Conservation (phyloP, 2,329 filamentous ascomycete genomes). For the Biscogniauxia sp. region DNA sequence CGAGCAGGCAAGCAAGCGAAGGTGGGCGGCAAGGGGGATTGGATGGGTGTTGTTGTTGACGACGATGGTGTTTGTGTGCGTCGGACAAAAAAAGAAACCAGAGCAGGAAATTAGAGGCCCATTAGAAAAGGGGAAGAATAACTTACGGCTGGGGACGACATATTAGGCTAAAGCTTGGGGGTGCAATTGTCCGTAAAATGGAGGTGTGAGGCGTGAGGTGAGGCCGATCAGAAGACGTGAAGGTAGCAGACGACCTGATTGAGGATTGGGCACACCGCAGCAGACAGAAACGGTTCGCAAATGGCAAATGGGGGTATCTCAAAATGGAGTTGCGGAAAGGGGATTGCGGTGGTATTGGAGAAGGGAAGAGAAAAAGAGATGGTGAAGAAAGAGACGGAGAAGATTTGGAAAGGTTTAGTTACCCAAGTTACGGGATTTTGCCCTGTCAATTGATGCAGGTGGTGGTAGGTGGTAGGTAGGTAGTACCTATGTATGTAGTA, state of each 20-base stretch:
- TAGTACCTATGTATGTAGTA: not conserved
- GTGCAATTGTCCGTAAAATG: not conserved
- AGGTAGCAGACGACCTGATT: conserved; percentile 12
- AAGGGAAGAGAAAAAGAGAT: conserved; percentile 17
- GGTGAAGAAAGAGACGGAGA: conserved; percentile 20
- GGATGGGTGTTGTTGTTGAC: conserved; percentile 7
- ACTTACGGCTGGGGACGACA: conserved; percentile 37
- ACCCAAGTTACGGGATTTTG: not conserved
- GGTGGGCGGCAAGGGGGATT: not conserved
- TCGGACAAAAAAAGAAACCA: conserved; percentile 10
- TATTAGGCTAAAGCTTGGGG: conserved; percentile 30
- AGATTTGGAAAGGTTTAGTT: conserved; percentile 18
- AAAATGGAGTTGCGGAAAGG: conserved; percentile 20
- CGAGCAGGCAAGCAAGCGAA: not conserved
- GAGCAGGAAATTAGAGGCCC: conserved; percentile 9
- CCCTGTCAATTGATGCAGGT: too few species aligned
- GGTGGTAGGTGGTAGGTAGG: too few species aligned
- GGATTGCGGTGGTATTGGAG: conserved; percentile 11
- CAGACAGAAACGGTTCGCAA: conserved; percentile 21
- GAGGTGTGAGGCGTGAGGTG: not conserved
- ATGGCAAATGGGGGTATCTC: conserved; percentile 28
- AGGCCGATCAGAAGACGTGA: conserved; percentile 17
- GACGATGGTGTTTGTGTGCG: conserved; percentile 8
- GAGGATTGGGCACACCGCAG: conserved; percentile 14
- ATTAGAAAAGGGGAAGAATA: conserved; percentile 24